Base-by-base conservation (phyloP, 257 asterid genomes). In the Nicotiana undulata region DNA sequence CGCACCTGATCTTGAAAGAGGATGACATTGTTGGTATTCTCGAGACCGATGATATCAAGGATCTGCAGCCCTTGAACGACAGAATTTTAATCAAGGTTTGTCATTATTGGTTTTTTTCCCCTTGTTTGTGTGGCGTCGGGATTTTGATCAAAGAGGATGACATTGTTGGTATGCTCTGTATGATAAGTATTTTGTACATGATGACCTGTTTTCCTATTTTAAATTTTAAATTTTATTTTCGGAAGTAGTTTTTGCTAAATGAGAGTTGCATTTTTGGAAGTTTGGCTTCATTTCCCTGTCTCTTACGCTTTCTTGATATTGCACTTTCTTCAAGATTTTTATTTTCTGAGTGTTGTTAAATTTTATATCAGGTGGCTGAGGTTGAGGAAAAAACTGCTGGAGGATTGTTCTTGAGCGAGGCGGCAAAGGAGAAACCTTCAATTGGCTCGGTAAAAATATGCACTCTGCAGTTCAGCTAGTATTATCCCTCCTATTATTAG, bases 351-450 rank as follows among this genome's bases (percentile, higher is more conserved):
- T 59, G 8, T 61, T 18, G 4, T 28, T 63, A 5, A 20, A 9
- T 0, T 77, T 37, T 40, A 26, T 53, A 81, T 65, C 88, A 96
- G 99, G 89, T 96, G 51, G 97, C 95, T 46, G 98, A 77, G 87
- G 97, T 90, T 6, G 99, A 96, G 83, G 88, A 86, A 46, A 91
- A 84, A 87, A 96, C 99, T 17, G 87, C 97, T 3, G 99, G 99
- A 34, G 99, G 99, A n/a, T 88, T 96, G 90, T 85, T 85, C 83
- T 90, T 96, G 9, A 89, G 97, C 0, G 94, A 92, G 55, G 90
- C 97, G 9, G 85, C 88, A 87, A 94, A 91, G 88, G 98, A 96
- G 86, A 96, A 91, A 88, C 99, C 99, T 56, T 94, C 98, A 44
- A 90, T 93, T 29, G 99, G 99, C 85, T 86, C 97, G 2, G 99